A percentile compares a stretch with the other conserved stretches of the same genome.
phyloP scores from a whole-genome alignment of 805 yeast species.

The Candida sithepensis region DNA sequence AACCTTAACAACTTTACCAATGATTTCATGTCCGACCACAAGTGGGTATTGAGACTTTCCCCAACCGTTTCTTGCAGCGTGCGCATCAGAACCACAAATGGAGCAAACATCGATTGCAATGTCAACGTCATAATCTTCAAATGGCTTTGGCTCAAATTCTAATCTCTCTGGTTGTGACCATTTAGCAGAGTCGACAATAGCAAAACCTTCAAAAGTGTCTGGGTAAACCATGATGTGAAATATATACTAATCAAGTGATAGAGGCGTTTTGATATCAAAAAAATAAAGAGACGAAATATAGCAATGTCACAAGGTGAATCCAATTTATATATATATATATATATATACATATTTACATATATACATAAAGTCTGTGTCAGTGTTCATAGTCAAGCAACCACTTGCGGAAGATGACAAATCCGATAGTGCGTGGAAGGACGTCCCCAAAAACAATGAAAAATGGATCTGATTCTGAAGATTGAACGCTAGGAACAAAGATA shows the following conservation, averaged over 20 bases:
- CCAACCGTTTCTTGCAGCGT: constrained; percentile 50
- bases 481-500: background rate
- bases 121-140: constrained; percentile 40
- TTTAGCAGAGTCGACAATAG: constrained; percentile 31
- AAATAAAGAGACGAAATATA: too few relatives aligned
- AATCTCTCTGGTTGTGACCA: constrained; percentile 32
- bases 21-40: constrained; percentile 61
- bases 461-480: background rate
- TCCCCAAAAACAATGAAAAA: too few relatives aligned
- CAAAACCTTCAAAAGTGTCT: constrained; percentile 37
- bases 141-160: constrained; percentile 34
- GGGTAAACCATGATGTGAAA: constrained; percentile 28
- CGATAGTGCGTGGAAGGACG: too few relatives aligned
- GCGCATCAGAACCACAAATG: constrained; percentile 61
- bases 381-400: too few relatives aligned
- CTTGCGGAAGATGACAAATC: too few relatives aligned
- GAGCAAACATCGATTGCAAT: constrained; percentile 43
- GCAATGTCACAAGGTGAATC: too few relatives aligned
- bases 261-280: too few relatives aligned
- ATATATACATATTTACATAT: too few relatives aligned
- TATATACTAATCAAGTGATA: too few relatives aligned
- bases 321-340: too few relatives aligned
- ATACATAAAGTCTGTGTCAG: too few relatives aligned
- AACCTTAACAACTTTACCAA: constrained; percentile 54
- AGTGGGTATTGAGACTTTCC: constrained; percentile 33